Conservation (phyloP, 2,329 filamentous ascomycete genomes). For the Pezicula radicicola region DNA sequence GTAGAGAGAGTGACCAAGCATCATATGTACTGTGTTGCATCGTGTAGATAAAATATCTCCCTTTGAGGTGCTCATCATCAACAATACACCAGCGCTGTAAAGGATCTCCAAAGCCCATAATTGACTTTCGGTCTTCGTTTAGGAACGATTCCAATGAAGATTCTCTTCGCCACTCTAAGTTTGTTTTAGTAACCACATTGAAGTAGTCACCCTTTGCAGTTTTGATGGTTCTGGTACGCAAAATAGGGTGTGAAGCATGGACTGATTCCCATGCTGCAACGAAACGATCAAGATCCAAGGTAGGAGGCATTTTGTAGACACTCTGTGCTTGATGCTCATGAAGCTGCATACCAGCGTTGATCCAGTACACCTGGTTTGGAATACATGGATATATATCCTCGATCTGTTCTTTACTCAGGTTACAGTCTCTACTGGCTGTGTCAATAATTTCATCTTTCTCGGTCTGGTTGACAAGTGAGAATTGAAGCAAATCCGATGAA, state of each 20-base stretch:
- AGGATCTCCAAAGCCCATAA: constrained; percentile 4
- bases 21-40: constrained; percentile 61
- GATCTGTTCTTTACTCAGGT: too few species aligned
- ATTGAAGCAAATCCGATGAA: too few species aligned
- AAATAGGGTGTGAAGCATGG: constrained; percentile 13
- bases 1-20: constrained; percentile 38
- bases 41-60: constrained; percentile 6
- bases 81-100: constrained; percentile 4
- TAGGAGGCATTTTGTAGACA: not conserved
- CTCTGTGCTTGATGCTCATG: constrained; percentile 4
- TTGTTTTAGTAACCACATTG: constrained; percentile 1
- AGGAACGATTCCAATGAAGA: constrained; percentile 2
- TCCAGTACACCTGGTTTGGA: not conserved
- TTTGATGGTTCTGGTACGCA: constrained; percentile 29
- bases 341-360: not conserved
- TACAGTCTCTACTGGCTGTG: too few species aligned
- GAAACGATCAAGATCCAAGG: not conserved
- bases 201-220: not conserved
- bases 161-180: not conserved
- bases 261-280: constrained; percentile 2
- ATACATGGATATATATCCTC: not conserved
- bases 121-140: not conserved
- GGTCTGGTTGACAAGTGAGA: too few species aligned
- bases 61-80: not conserved
- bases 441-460: too few species aligned